Conservation (phyloP, 768 basidiomycete species). For the Heimioporus sp. region DNA sequence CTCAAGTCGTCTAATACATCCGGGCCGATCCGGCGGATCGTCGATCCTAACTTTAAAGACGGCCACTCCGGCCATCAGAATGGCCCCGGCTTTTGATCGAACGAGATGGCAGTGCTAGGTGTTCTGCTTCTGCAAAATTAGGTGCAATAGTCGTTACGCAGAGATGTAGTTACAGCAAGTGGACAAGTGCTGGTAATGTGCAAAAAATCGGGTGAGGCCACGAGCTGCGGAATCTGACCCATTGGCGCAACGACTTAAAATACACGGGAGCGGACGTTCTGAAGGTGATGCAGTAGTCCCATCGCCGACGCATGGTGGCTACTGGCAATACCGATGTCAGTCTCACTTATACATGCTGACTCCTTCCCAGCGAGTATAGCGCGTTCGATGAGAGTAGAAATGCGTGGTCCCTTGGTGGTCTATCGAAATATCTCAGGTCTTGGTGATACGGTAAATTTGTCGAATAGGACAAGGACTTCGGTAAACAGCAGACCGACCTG, state of each 20-base stretch:
- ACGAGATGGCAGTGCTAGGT: constrained; percentile 86
- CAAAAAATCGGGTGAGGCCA: constrained; percentile 96
- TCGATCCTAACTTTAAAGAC: constrained; percentile 99
- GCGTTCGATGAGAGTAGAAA: constrained; percentile 97
- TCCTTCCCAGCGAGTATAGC: constrained; percentile 98
- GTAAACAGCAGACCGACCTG: constrained; percentile 98
- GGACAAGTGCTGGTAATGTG: constrained; percentile 96
- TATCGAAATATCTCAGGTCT: constrained; percentile 30
- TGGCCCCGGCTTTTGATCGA: constrained; percentile 97
- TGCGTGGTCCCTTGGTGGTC: constrained; percentile 98
- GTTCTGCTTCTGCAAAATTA: constrained; percentile 97
- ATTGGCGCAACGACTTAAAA: constrained; percentile 97
- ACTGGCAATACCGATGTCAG: constrained; percentile 99
- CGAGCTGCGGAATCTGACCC: constrained; percentile 86
- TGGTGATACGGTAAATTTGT: constrained; percentile 53
- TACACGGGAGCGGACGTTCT: constrained; percentile 89
- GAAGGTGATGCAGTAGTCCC: constrained; percentile 90
- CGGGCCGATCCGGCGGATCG: constrained; percentile 95
- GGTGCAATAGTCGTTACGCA: constrained; percentile 97
- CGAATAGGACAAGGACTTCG: constrained; percentile 91
- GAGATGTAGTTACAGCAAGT: constrained; percentile 88
- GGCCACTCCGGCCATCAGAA: constrained; percentile 97
- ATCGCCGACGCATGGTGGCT: constrained; percentile 97
- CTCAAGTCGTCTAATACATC: constrained; percentile 97
- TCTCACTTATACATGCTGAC: constrained; percentile 96